These are phyloP conservation scores for Dysphania ambrosioides DNA, from an alignment of 148 eudicot genomes.

Conservation along the genomic window DNA sequence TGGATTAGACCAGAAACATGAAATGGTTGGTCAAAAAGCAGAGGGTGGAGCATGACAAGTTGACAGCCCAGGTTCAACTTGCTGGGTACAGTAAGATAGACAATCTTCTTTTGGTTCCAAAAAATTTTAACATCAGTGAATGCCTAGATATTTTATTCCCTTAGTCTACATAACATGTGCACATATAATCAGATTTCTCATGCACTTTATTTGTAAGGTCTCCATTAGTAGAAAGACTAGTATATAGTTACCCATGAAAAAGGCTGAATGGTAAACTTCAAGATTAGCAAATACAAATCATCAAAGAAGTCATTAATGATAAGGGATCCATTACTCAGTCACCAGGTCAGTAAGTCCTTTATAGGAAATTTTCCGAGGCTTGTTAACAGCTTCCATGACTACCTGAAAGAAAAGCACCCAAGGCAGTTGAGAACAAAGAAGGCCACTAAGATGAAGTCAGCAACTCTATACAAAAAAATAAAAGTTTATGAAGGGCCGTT, in stretches of 20 bases:
- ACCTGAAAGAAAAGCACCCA: slow-evolving; percentile 48
- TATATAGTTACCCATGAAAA: background rate
- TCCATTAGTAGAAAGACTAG: background rate
- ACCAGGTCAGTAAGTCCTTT: slow-evolving; percentile 96
- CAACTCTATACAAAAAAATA: slow-evolving; percentile 1
- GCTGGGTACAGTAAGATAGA: background rate
- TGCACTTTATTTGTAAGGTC: background rate
- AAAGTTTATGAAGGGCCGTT: background rate
- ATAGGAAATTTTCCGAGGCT: slow-evolving; percentile 79
- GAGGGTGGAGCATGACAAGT: background rate
- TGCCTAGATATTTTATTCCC: background rate
- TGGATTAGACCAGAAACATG: background rate
- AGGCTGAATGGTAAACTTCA: background rate
- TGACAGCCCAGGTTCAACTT: background rate
- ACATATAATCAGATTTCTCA: background rate
- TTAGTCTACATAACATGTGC: background rate
- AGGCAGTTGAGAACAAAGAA: background rate
- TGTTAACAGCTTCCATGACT: slow-evolving; percentile 96
- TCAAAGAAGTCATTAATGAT: slow-evolving; percentile 11
- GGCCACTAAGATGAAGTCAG: slow-evolving; percentile 4
- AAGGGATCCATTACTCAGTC: slow-evolving; percentile 65
- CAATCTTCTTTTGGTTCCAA: background rate
- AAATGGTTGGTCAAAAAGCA: background rate
- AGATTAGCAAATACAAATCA: slow-evolving; percentile 8
- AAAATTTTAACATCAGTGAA: too few relatives aligned